phyloP scores from a whole-genome alignment of 2,329 filamentous ascomycete species.

The Juglanconis juglandina region DNA sequence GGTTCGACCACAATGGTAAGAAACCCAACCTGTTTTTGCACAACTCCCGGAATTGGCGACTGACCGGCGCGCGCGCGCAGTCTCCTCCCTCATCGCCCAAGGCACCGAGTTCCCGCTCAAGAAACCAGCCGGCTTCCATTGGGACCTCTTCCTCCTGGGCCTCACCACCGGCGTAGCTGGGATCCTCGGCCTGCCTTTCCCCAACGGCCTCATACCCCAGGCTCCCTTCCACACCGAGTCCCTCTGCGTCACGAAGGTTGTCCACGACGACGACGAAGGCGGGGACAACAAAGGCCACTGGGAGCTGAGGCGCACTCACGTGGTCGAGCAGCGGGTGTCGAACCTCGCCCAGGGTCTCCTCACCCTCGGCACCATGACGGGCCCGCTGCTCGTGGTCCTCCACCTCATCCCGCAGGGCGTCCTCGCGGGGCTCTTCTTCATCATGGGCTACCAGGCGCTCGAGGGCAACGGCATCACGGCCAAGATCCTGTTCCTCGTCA shows the following conservation, averaged over 20 bases:
- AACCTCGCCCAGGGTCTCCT: slow-evolving; percentile 76
- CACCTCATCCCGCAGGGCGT: slow-evolving; percentile 78
- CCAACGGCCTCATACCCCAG: slow-evolving; percentile 80
- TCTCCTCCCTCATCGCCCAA: slow-evolving; percentile 78
- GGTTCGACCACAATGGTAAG: slow-evolving; percentile 82
- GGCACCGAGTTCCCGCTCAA: slow-evolving; percentile 77
- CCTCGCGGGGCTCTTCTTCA: slow-evolving; percentile 76
- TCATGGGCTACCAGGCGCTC: slow-evolving; percentile 79
- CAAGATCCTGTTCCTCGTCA: slow-evolving; percentile 67
- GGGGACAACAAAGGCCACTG: slow-evolving; percentile 55
- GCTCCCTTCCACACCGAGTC: slow-evolving; percentile 79
- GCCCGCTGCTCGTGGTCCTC: slow-evolving; percentile 68
- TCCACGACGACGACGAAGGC: slow-evolving; percentile 49
- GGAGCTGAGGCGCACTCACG: slow-evolving; percentile 51
- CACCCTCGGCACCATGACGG: slow-evolving; percentile 75
- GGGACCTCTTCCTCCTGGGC: slow-evolving; percentile 79
- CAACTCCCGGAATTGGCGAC: background rate
- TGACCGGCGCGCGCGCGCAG: slow-evolving; percentile 35
- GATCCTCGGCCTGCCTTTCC: slow-evolving; percentile 73
- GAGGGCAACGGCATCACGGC: slow-evolving; percentile 72
- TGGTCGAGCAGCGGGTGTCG: slow-evolving; percentile 76
- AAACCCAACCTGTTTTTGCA: background rate
- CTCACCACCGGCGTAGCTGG: slow-evolving; percentile 73
- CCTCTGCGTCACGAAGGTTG: slow-evolving; percentile 65
- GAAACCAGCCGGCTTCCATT: slow-evolving; percentile 81